phyloP scores from a whole-genome alignment of 208 protist species.

The Leishmania guyanensis region DNA sequence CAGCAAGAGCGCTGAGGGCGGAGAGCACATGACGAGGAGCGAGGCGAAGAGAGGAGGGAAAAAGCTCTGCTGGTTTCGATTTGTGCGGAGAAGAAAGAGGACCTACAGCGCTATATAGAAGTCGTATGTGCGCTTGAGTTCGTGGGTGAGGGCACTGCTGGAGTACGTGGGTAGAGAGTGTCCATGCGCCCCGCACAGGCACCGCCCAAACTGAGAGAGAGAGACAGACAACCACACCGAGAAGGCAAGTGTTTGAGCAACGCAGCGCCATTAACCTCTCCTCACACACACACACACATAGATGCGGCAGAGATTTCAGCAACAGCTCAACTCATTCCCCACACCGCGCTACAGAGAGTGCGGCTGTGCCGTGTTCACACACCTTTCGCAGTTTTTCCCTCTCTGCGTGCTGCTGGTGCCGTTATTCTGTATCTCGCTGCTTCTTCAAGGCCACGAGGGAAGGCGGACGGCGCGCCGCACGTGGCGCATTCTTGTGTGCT shows the following conservation, averaged over 20 bases:
- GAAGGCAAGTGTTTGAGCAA: not conserved
- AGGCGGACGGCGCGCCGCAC: not conserved
- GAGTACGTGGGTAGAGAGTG: not conserved
- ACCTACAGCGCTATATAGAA: not conserved
- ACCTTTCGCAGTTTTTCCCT: not conserved
- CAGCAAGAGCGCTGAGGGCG: not conserved
- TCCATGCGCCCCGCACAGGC: not conserved
- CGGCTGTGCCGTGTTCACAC: not conserved
- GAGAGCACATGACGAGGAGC: not conserved
- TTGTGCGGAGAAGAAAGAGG: too few relatives aligned
- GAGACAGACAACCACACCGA: not conserved
- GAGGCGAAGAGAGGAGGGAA: not conserved
- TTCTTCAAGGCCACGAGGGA: slow-evolving; percentile 6
- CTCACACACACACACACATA: slow-evolving; percentile 9
- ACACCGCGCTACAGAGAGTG: not conserved
- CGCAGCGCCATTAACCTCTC: not conserved
- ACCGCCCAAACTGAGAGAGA: not conserved
- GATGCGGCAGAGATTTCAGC: not conserved
- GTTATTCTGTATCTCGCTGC: not conserved
- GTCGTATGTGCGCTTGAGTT: not conserved
- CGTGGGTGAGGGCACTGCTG: not conserved
- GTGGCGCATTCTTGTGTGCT: not conserved
- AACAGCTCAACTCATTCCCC: not conserved
- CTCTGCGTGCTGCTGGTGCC: slow-evolving; percentile 1
- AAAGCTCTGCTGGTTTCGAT: not conserved